Evolutionary conservation across 768 basidiomycete species (phyloP), one percentile per base, ranked within the genome.

Genomic region (Lactarius psammicola): DNA sequence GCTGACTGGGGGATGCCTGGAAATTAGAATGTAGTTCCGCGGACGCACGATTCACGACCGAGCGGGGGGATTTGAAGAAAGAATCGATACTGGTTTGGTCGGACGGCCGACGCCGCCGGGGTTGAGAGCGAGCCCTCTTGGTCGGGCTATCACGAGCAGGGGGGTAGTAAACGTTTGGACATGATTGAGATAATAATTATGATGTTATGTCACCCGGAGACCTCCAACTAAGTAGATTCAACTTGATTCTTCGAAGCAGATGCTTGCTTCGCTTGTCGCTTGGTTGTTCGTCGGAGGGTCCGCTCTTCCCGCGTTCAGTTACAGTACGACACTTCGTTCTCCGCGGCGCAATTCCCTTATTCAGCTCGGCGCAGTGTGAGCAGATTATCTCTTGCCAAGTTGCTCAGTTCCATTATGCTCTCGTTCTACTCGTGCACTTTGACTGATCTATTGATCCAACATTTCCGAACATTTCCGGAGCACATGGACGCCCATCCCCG

Each of bases 21-120:
- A 18, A 34, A 42, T 58, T 44, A 31, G 65, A 62, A 58, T 66
- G 40, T 26, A 55, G 46, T 51, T 65, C 60, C 65, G 61, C 65
- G 51, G 65, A 61, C n/a, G 30, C 18, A 26, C 23, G 26, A 36
- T 51, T 57, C 49, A 56, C 23, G 18, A 6, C 28, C 44, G 56
- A 10, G 56, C 60, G 38, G 51, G 65, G 58, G 15, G 66, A 53
- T 11, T 55, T 63, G 62, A 67, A 67, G 66, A 63, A 67, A 15
- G 57, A 67, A 59, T 67, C 61, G 34, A 67, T 67, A 11, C 61
- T 59, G 26, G 57, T 51, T 44, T 67, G 66, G 28, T 59, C 57
- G 34, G 33, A 23, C 31, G 56, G 56, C 30, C 56, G 55, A 33
- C 44, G 59, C 38, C 18, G 58, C 11, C 44, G 51, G 28, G 64